phyloP scores from a whole-genome alignment of 2,329 filamentous ascomycete species.

The Tolypocladium endophyticum region DNA sequence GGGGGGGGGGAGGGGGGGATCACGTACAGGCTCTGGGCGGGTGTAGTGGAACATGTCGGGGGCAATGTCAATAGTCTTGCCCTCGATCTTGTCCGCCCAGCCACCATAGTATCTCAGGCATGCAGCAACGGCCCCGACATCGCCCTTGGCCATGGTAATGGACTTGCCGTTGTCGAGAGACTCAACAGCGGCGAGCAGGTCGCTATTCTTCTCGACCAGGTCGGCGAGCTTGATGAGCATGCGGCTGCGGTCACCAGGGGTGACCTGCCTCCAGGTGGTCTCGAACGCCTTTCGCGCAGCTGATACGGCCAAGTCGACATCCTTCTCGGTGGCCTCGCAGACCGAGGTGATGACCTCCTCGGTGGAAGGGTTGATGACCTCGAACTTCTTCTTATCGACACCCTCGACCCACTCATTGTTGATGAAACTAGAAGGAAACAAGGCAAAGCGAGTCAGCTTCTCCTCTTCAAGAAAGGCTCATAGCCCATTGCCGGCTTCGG shows the following conservation, averaged over 20 bases:
- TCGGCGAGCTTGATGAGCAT: conserved; percentile 69
- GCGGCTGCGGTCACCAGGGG: conserved; percentile 61
- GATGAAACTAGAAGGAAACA: conserved; percentile 54
- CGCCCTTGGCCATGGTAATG: conserved; percentile 63
- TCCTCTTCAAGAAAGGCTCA: not conserved
- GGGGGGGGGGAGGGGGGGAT: not conserved
- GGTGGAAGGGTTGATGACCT: conserved; percentile 79
- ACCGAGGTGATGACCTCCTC: conserved; percentile 80
- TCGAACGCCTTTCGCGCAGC: conserved; percentile 83
- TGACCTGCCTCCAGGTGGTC: conserved; percentile 55
- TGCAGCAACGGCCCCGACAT: conserved; percentile 56
- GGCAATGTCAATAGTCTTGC: conserved; percentile 74
- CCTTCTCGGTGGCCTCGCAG: conserved; percentile 79
- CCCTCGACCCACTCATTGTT: conserved; percentile 79
- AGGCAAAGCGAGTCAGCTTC: not conserved
- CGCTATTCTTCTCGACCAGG: conserved; percentile 65
- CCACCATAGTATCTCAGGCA: conserved; percentile 68
- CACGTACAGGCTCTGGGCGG: conserved; percentile 55
- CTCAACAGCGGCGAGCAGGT: conserved; percentile 72
- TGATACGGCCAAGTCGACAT: conserved; percentile 68
- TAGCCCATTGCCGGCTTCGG: not conserved
- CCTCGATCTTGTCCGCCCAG: conserved; percentile 85
- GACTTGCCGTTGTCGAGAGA: conserved; percentile 84
- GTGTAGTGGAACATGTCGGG: conserved; percentile 79
- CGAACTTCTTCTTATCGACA: conserved; percentile 81